Conservation (phyloP, 352 stramenopile genomes). For the Thraustochytrium striatum region DNA sequence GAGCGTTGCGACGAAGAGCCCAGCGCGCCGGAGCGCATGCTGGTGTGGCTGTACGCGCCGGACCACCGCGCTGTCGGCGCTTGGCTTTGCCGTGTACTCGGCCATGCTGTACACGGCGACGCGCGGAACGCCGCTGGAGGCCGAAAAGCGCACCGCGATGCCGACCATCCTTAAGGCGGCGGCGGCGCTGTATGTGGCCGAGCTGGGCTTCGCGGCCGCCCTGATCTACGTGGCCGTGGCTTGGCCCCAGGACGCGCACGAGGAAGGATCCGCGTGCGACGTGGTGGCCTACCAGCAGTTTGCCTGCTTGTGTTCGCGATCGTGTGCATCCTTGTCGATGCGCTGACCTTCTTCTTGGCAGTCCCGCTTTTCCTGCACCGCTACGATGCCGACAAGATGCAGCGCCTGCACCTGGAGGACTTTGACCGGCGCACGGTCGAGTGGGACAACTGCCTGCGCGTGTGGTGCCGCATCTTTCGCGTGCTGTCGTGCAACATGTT, state of each 20-base stretch:
- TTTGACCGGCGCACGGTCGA: background rate
- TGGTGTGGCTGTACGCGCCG: background rate
- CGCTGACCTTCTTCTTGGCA: background rate
- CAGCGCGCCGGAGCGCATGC: background rate
- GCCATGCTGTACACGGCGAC: background rate
- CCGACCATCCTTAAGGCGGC: background rate
- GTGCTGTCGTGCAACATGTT: constrained; percentile 14
- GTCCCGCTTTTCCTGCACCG: background rate
- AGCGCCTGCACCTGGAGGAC: background rate
- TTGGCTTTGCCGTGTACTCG: background rate
- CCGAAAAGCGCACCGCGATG: background rate
- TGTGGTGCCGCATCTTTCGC: constrained; percentile 35
- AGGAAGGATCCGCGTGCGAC: background rate
- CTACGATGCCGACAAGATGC: background rate
- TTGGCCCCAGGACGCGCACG: background rate
- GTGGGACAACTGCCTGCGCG: constrained; percentile 12
- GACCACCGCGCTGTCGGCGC: background rate
- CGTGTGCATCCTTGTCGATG: background rate
- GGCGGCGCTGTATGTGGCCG: background rate
- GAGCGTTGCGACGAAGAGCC: background rate
- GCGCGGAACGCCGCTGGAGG: background rate
- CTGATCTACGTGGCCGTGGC: background rate
- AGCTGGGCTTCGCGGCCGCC: background rate
- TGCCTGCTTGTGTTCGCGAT: background rate
- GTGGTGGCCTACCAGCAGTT: background rate